Conservation (phyloP, 495 filamentous ascomycete genomes). For the Lasiosphaeriaceae sp. region DNA sequence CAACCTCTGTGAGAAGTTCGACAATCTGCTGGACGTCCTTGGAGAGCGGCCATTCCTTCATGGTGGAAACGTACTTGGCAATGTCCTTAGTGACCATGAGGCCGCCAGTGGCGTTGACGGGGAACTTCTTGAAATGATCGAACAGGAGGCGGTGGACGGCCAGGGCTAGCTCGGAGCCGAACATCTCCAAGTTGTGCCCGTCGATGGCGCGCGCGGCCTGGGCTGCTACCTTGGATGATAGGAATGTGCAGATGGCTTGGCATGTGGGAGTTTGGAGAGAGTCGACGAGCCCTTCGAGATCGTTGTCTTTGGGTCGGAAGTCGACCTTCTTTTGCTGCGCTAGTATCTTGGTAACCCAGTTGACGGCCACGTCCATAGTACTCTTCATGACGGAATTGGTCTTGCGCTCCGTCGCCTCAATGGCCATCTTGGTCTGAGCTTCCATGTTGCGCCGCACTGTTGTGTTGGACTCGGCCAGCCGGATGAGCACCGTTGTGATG, state of each 20-base stretch:
- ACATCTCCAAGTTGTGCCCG: constrained; percentile 68
- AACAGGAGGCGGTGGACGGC: constrained; percentile 73
- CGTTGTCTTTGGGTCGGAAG: constrained; percentile 84
- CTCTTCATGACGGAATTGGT: constrained; percentile 81
- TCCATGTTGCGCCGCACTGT: constrained; percentile 89
- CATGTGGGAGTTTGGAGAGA: constrained; percentile 85
- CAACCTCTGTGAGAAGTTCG: constrained; percentile 87
- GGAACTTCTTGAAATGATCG: constrained; percentile 91
- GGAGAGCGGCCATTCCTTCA: constrained; percentile 72
- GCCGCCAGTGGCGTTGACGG: constrained; percentile 84
- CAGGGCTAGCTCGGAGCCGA: constrained; percentile 80
- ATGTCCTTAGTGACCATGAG: constrained; percentile 96
- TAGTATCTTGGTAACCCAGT: constrained; percentile 73
- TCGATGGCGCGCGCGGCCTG: constrained; percentile 64
- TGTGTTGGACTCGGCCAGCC: constrained; percentile 80
- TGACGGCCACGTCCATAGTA: constrained; percentile 76
- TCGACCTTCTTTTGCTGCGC: constrained; percentile 84
- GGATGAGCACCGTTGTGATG: constrained; percentile 85
- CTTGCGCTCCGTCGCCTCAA: constrained; percentile 81
- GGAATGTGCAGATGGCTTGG: constrained; percentile 69
- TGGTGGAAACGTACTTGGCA: constrained; percentile 78
- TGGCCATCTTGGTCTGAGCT: constrained; percentile 67
- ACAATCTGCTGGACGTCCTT: constrained; percentile 68
- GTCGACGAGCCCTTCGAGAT: constrained; percentile 68
- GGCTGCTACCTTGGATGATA: constrained; percentile 56